Base-by-base conservation (phyloP, 371 early-diverging fungal species). In the Rhizomucor pusillus region DNA sequence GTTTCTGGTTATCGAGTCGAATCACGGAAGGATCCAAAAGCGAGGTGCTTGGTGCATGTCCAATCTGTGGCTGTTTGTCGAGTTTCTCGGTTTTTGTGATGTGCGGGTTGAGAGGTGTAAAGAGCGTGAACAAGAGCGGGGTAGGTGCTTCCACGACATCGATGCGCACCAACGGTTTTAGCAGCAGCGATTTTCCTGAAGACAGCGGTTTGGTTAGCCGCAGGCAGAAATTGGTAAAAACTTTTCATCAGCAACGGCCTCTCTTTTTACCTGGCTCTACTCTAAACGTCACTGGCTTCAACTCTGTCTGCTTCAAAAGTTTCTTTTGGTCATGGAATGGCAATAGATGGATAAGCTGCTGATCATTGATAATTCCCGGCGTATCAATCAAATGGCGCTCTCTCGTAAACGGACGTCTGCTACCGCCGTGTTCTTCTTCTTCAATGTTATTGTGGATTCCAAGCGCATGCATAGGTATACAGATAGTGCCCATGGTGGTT, bases 401-500 rank as follows among this genome's bases (percentile, higher is more conserved):
- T 25, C 69, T 73, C 1, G 64, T 64, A n/a, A 78, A 65, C 23
- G 66, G 62, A 3, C 69, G 62, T 47, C 58, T 41, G 10, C 57
- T 60, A 34, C 54, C 50, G 54, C 43, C 50, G 23, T 44, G 20
- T n/a, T 13, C 47, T 7, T 54, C 22, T 18, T 14, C 25, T 20
- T 13, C n/a, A 10, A 40, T 41, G 10, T 43, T 50, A 4, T 56
- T 12, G 7, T 47, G 25, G 34, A 67, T 56, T 20, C 71, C 71
- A 46, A 89, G 67, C 5, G 70, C 70, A 45, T 71, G 67, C 36
- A 88, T 52, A 0, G 88, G 88, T 18, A 88, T 68, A n/a, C 69
- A 73, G 29, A 78, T 69, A n/a, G 77, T 75, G 0, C 85, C 86
- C 65, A 87, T 79, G 3, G 89, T 89, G 5, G 89, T 89, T 3